phyloP scores from a whole-genome alignment of 2,329 filamentous ascomycete genomes.

The Exophiala sp. region DNA sequence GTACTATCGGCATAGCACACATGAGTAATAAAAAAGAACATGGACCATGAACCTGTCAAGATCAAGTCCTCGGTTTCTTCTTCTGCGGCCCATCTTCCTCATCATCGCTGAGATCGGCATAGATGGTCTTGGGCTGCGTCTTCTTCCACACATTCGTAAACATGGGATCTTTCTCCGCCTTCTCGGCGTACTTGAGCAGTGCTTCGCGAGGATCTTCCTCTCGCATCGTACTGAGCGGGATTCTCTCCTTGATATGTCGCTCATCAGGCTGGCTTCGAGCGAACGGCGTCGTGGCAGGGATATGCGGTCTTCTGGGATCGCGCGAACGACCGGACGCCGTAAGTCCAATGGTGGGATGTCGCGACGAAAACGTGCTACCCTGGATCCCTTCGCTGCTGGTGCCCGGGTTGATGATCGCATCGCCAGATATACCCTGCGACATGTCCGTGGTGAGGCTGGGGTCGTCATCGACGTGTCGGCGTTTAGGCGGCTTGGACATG shows the following conservation, averaged over 20 bases:
- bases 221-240: constrained; percentile 84
- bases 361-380: constrained; percentile 54
- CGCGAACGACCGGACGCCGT: constrained; percentile 69
- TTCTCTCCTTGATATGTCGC: constrained; percentile 78
- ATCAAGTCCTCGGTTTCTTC: constrained; percentile 44
- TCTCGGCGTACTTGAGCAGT: constrained; percentile 86
- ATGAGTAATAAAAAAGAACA: neutral
- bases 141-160: constrained; percentile 92
- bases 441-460: constrained; percentile 79
- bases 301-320: constrained; percentile 78
- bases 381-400: constrained; percentile 22
- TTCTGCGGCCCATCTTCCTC: constrained; percentile 66
- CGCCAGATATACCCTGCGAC: constrained; percentile 64
- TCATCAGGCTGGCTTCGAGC: constrained; percentile 85
- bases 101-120: constrained; percentile 81
- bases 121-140: constrained; percentile 88
- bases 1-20: neutral
- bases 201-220: constrained; percentile 95
- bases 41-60: neutral
- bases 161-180: constrained; percentile 84
- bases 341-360: constrained; percentile 65
- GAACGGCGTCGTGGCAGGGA: constrained; percentile 81
- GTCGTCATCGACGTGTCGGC: constrained; percentile 91
- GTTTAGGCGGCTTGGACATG: constrained; percentile 90
- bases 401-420: constrained; percentile 64